Percentiles rank a stretch among this genome's conserved stretches.
Evolutionary conservation across 1,284 basidiomycete species (phyloP).

Genomic region (Malassezia arunalokei): DNA sequence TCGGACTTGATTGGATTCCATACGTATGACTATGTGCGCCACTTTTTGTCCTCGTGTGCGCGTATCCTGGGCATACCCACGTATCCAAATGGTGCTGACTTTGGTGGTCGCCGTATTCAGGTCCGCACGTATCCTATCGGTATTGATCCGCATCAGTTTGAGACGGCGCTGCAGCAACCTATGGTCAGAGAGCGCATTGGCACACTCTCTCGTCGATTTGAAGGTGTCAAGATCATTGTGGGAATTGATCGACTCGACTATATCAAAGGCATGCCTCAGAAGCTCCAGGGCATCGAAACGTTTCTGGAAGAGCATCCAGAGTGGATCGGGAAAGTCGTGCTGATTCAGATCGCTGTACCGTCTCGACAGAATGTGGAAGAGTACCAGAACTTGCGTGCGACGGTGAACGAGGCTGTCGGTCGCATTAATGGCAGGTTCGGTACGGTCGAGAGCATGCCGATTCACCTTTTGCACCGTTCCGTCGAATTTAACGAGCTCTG

Average conservation of each 20-base stretch:
- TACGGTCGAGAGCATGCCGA: slow-evolving; percentile 96
- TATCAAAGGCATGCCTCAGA: slow-evolving; percentile 98
- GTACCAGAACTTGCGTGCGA: slow-evolving; percentile 90
- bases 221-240: slow-evolving; percentile 91
- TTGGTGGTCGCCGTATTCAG: slow-evolving; percentile 83
- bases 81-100: slow-evolving; percentile 91
- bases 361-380: slow-evolving; percentile 97
- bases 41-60: slow-evolving; percentile 95
- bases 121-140: slow-evolving; percentile 98
- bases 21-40: slow-evolving; percentile 97
- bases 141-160: slow-evolving; percentile 86
- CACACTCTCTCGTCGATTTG: slow-evolving; percentile 74
- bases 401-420: slow-evolving; percentile 93
- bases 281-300: slow-evolving; percentile 86
- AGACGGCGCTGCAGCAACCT: slow-evolving; percentile 66
- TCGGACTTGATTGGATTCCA: slow-evolving; percentile 83
- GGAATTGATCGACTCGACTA: slow-evolving; percentile 96
- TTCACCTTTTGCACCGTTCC: slow-evolving; percentile 81
- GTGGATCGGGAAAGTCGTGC: slow-evolving; percentile 96
- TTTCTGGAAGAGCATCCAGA: slow-evolving; percentile 95
- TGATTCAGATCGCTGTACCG: slow-evolving; percentile 92
- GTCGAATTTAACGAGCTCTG: slow-evolving; percentile 87
- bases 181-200: slow-evolving; percentile 67
- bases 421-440: slow-evolving; percentile 96
- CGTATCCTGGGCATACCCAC: slow-evolving; percentile 89